Base-by-base conservation (phyloP, 2,329 filamentous ascomycete species). In the Ceratocystis cubensis region DNA sequence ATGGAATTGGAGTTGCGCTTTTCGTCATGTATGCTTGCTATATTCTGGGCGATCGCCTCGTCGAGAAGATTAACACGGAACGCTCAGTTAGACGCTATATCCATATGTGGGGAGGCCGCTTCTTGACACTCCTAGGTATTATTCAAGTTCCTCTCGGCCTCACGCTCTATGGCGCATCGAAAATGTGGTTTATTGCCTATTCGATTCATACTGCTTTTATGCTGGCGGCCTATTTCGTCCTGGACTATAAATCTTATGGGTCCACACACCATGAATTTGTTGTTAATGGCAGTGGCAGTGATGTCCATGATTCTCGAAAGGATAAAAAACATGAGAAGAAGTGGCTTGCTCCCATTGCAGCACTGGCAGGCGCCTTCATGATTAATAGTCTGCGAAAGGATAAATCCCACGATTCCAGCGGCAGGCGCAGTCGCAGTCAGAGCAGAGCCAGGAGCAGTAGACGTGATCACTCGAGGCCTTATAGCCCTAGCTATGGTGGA, bases 141-240 rank as follows among this genome's bases (percentile, higher is more conserved):
- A 82, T 87, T 2, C 94, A 99, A 74, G 84, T 99, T 10, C 88
- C 94, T 0, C 80, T 99, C 0, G 94, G 94, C 0, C 80, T 99
- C 61, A 92, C 92, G 0, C 80, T 99, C 1, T 99, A 96, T 72
- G 94, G 94, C 5, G 96, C 92, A 37, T 93, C 94, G 4, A 85
- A 88, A 72, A 84, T 82, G 46, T 81, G 92, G 2, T 99, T 97
- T 74, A 85, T 99, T 64, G 79, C 97, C 2, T 99, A 88, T 72
- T 82, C 92, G 0, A 69, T 97, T 0, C 93, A 88, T 80, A 87
- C 88, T 74, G 83, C 84, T 33, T 80, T 88, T 20, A 77, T 96
- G 44, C 71, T 96, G 17, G 72, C 91, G 1, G 70, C 85, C 15
- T 96, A 91, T 75, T 95, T 97, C 71, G 79, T 93, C 66, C 78